phyloP scores from a whole-genome alignment of 805 yeast genomes.

The Metschnikowia drakensbergensis region DNA sequence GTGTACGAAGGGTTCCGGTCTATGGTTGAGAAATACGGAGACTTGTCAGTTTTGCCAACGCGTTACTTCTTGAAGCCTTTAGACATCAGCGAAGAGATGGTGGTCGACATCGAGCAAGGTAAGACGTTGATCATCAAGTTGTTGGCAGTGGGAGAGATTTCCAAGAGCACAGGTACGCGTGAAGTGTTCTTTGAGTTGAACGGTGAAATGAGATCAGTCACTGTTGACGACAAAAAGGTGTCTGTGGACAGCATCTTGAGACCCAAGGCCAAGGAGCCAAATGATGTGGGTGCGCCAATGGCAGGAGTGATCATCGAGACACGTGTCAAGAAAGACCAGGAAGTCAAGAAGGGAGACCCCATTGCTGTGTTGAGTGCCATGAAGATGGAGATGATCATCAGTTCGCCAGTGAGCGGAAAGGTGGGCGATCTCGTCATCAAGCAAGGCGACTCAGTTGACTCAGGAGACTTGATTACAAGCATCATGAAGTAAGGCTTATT shows the following conservation, averaged over 20 bases:
- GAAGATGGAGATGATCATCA: conserved; percentile 99
- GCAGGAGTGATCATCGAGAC: conserved; percentile 97
- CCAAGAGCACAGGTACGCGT: conserved; percentile 80
- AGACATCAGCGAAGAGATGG: conserved; percentile 80
- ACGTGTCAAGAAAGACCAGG: conserved; percentile 80
- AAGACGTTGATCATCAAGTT: conserved; percentile 86
- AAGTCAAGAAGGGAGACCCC: conserved; percentile 95
- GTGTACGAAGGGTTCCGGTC: conserved; percentile 87
- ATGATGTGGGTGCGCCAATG: conserved; percentile 98
- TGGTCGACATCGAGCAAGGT: conserved; percentile 91
- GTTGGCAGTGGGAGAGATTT: conserved; percentile 88
- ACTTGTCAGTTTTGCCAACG: conserved; percentile 91
- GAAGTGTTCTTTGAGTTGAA: conserved; percentile 97
- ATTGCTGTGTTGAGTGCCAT: conserved; percentile 91
- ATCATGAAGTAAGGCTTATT: conserved; percentile 21
- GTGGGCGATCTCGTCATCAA: conserved; percentile 72
- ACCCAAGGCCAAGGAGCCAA: conserved; percentile 90
- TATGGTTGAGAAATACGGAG: conserved; percentile 76
- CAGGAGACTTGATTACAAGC: conserved; percentile 71
- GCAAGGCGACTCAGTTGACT: conserved; percentile 95
- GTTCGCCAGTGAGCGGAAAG: conserved; percentile 85
- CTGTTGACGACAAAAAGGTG: conserved; percentile 83
- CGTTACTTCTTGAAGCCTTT: conserved; percentile 85
- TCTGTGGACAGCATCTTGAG: conserved; percentile 81
- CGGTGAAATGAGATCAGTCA: conserved; percentile 96